These are phyloP conservation scores for Termitomyces sp. DNA, from an alignment of 768 basidiomycete genomes.

Conservation along the genomic window DNA sequence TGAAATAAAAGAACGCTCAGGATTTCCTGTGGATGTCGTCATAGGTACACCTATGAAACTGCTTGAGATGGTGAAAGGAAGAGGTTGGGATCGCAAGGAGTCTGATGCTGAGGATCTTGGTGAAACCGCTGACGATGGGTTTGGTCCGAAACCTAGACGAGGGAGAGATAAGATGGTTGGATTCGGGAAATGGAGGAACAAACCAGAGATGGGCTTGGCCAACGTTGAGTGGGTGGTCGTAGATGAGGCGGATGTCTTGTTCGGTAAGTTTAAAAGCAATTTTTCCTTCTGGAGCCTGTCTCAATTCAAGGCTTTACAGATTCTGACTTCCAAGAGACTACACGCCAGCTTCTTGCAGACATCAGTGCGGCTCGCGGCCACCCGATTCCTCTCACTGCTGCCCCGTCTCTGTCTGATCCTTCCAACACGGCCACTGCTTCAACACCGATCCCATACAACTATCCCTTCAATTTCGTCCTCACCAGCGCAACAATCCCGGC, in stretches of 20 bases:
- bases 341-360: constrained; percentile 66
- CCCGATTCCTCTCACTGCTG: constrained; percentile 32
- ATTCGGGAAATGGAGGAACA: constrained; percentile 39
- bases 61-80: constrained; percentile 56
- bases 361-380: constrained; percentile 62
- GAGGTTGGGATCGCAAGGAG: constrained; percentile 47
- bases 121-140: constrained; percentile 21
- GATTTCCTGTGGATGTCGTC: constrained; percentile 45
- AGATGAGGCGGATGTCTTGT: constrained; percentile 89
- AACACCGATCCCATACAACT: constrained; percentile 35
- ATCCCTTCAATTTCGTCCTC: constrained; percentile 81
- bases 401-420: constrained; percentile 20
- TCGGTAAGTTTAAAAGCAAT: constrained; percentile 51
- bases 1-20: constrained; percentile 21
- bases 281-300: neutral
- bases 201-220: constrained; percentile 60
- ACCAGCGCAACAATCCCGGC: constrained; percentile 87
- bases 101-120: constrained; percentile 21
- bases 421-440: constrained; percentile 12
- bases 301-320: constrained; percentile 42
- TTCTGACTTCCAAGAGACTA: constrained; percentile 78
- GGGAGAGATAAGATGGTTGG: constrained; percentile 37
- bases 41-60: constrained; percentile 66
- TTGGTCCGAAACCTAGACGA: constrained; percentile 26
- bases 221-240: constrained; percentile 87